A percentile compares a stretch with the other conserved stretches of the same genome.
Conservation (phyloP, 2,329 filamentous ascomycete species). For the Clonostachys rosea region DNA sequence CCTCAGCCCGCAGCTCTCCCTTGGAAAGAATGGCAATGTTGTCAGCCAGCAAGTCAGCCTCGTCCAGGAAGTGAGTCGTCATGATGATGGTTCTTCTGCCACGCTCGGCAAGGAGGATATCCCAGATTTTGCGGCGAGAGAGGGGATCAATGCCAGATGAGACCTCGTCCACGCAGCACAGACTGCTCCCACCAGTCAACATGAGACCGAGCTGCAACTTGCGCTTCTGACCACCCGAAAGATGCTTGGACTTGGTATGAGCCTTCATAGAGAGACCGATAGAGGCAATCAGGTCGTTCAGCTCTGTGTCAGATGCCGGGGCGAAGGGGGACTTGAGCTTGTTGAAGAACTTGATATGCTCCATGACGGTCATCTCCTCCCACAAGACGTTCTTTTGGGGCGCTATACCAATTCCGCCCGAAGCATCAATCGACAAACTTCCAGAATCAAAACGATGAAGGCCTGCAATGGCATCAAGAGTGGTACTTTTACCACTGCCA, state of each 20-base stretch:
- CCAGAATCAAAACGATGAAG: conserved; percentile 45
- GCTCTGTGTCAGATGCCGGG: conserved; percentile 36
- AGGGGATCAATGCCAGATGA: conserved; percentile 70
- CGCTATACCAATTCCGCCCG: conserved; percentile 68
- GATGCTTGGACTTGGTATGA: conserved; percentile 53
- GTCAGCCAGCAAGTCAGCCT: conserved; percentile 68
- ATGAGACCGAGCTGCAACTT: conserved; percentile 76
- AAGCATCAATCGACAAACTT: conserved; percentile 57
- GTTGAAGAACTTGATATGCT: conserved; percentile 69
- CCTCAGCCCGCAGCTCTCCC: conserved; percentile 60
- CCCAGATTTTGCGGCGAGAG: conserved; percentile 40
- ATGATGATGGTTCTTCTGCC: conserved; percentile 63
- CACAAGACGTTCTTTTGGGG: conserved; percentile 76
- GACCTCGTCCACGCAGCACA: conserved; percentile 74
- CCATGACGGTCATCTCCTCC: conserved; percentile 66
- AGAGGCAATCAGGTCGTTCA: conserved; percentile 43
- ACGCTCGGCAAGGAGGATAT: conserved; percentile 65
- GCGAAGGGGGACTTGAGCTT: conserved; percentile 53
- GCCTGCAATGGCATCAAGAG: conserved; percentile 20
- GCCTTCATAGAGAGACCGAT: conserved; percentile 65
- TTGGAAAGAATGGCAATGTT: conserved; percentile 67
- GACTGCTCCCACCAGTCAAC: conserved; percentile 67
- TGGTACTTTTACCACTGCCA: conserved; percentile 73
- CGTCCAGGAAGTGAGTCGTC: conserved; percentile 74
- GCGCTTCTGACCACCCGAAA: conserved; percentile 73